Conservation (phyloP, 306 rosid genomes). For the Carpinus fangiana region DNA sequence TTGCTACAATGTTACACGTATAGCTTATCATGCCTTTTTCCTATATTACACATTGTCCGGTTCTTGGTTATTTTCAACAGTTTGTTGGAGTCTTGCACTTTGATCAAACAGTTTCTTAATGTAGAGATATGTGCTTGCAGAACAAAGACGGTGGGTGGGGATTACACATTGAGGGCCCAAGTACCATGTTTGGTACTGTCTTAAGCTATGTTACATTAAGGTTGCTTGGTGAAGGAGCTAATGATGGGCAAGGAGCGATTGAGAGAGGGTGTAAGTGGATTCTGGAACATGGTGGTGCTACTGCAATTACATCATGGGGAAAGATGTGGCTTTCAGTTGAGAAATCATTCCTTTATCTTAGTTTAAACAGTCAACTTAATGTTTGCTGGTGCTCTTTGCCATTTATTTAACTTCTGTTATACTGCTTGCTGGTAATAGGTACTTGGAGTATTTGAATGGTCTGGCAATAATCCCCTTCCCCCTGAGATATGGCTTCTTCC, state of each 20-base stretch:
- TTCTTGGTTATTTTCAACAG: neutral
- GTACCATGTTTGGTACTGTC: constrained; percentile 91
- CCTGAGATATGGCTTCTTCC: constrained; percentile 96
- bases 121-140: constrained; percentile 42
- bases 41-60: neutral
- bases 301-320: constrained; percentile 80
- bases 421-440: constrained; percentile 48
- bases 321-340: constrained; percentile 96
- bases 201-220: constrained; percentile 63
- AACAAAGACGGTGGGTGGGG: constrained; percentile 99
- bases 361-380: constrained; percentile 15
- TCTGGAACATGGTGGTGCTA: constrained; percentile 81
- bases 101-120: constrained; percentile 4
- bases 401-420: neutral
- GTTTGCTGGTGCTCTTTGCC: neutral
- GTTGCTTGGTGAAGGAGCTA: constrained; percentile 80
- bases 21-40: neutral
- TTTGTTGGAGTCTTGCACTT: neutral
- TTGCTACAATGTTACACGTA: neutral
- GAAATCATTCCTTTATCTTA: constrained; percentile 30
- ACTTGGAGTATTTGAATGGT: constrained; percentile 87
- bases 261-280: constrained; percentile 73
- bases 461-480: constrained; percentile 92
- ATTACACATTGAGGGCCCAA: constrained; percentile 82
- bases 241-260: constrained; percentile 70